Conservation (phyloP, 768 basidiomycete species). For the Lyophyllum shimeji region DNA sequence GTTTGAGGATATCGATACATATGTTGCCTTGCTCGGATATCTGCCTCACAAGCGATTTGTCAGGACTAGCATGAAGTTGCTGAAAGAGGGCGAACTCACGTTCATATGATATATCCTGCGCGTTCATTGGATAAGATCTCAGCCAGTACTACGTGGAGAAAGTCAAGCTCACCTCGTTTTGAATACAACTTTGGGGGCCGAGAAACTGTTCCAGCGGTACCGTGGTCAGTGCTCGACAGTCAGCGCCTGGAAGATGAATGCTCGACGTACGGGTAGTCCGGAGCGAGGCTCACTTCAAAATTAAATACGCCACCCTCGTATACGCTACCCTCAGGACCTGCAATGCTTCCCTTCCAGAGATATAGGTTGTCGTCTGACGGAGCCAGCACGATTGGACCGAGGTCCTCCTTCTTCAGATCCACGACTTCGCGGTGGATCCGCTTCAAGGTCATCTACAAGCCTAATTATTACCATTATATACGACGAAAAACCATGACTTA, state of each 20-base stretch:
- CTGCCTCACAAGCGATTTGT: slow-evolving; percentile 21
- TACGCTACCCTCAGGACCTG: slow-evolving; percentile 79
- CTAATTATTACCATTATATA: background rate
- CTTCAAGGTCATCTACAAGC: slow-evolving; percentile 60
- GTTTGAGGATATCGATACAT: slow-evolving; percentile 90
- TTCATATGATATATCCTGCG: slow-evolving; percentile 88
- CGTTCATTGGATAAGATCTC: background rate
- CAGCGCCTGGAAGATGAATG: slow-evolving; percentile 5
- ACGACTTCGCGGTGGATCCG: slow-evolving; percentile 82
- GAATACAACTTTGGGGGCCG: slow-evolving; percentile 75
- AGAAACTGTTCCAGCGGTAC: slow-evolving; percentile 50
- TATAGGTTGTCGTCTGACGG: slow-evolving; percentile 68
- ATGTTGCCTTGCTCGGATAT: slow-evolving; percentile 77
- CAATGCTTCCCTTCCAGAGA: slow-evolving; percentile 74
- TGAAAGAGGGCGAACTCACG: slow-evolving; percentile 29
- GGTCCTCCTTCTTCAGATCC: slow-evolving; percentile 80
- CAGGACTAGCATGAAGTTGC: background rate
- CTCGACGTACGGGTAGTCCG: slow-evolving; percentile 76
- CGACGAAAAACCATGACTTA: slow-evolving; percentile 6
- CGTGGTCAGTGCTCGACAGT: slow-evolving; percentile 5
- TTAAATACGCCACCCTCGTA: slow-evolving; percentile 81
- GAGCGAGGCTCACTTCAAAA: slow-evolving; percentile 61
- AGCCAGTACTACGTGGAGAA: background rate
- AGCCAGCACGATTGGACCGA: slow-evolving; percentile 67
- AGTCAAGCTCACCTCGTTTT: slow-evolving; percentile 56